Conservation (phyloP, 805 yeast species). For the Schwanniomyces vanrijiae region DNA sequence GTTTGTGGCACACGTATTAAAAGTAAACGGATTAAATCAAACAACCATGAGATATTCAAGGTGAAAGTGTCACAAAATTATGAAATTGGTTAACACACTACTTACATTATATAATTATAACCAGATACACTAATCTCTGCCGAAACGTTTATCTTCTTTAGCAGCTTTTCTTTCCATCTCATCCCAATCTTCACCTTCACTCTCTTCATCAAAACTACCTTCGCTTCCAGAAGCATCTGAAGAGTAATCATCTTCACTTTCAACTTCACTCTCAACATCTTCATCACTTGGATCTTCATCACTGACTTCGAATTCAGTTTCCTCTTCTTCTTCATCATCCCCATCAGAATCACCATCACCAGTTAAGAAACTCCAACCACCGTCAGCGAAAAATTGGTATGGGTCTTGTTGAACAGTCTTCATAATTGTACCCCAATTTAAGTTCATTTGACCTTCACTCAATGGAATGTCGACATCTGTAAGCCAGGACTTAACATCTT, state of each 20-base stretch:
- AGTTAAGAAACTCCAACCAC: conserved; percentile 95
- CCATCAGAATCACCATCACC: conserved; percentile 79
- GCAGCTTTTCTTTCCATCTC: conserved; percentile 61
- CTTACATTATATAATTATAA: neutral
- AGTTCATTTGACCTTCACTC: conserved; percentile 92
- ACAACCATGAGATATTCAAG: neutral
- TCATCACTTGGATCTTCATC: conserved; percentile 64
- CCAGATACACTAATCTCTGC: conserved; percentile 19
- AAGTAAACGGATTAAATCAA: neutral
- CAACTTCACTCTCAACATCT: conserved; percentile 57
- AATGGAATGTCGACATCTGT: conserved; percentile 96
- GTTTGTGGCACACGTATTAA: conserved; percentile 1
- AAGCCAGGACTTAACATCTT: conserved; percentile 93
- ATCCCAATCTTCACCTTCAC: conserved; percentile 57
- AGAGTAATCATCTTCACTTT: conserved; percentile 36
- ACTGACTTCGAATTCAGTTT: conserved; percentile 65
- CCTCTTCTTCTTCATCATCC: conserved; percentile 65
- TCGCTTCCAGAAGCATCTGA: conserved; percentile 38
- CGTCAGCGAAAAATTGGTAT: conserved; percentile 86
- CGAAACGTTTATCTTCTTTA: conserved; percentile 37
- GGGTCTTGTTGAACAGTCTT: conserved; percentile 91
- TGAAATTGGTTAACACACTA: neutral
- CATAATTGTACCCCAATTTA: conserved; percentile 96
- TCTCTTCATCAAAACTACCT: conserved; percentile 37
- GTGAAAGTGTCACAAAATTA: neutral